These are phyloP conservation scores for Trichosanthes cucumerina DNA, from an alignment of 306 rosid genomes.

Conservation along the genomic window DNA sequence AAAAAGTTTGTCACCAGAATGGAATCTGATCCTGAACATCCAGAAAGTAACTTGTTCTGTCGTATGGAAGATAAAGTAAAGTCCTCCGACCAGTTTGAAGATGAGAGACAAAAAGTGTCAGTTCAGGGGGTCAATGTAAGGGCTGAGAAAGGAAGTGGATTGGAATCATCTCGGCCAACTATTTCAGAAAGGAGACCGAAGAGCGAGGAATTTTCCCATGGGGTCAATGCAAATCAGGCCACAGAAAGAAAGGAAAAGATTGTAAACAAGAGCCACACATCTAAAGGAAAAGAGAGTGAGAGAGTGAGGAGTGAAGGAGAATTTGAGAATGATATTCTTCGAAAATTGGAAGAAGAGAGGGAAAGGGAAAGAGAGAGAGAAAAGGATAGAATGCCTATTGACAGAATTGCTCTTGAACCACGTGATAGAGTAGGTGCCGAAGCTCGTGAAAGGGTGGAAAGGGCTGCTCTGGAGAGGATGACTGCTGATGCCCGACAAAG, in stretches of 20 bases:
- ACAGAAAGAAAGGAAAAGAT: slow-evolving; percentile 38
- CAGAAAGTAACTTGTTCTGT: slow-evolving; percentile 29
- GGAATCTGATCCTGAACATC: slow-evolving; percentile 32
- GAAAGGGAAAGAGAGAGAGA: slow-evolving; percentile 96
- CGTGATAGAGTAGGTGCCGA: slow-evolving; percentile 62
- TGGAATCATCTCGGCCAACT: slow-evolving; percentile 25
- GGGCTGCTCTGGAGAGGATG: slow-evolving; percentile 78
- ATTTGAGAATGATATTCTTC: slow-evolving; percentile 52
- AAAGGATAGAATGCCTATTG: slow-evolving; percentile 82
- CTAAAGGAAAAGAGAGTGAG: slow-evolving; percentile 50
- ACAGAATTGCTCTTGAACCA: slow-evolving; percentile 61
- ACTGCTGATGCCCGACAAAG: slow-evolving; percentile 82
- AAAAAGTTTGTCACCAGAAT: slow-evolving; percentile 20
- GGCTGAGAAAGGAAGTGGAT: slow-evolving; percentile 26
- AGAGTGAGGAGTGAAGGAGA: slow-evolving; percentile 48
- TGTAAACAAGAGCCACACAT: slow-evolving; percentile 19
- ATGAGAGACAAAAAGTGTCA: slow-evolving; percentile 18
- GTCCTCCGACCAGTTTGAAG: slow-evolving; percentile 23
- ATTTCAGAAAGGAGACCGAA: slow-evolving; percentile 22
- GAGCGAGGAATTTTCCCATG: slow-evolving; percentile 28
- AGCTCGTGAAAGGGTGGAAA: slow-evolving; percentile 63
- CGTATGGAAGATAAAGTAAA: slow-evolving; percentile 34
- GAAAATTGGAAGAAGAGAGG: slow-evolving; percentile 74
- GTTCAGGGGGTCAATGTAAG: slow-evolving; percentile 20
- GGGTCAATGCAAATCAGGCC: slow-evolving; percentile 26